These are phyloP conservation scores for Phaeosphaeriaceae sp. DNA, from an alignment of 2,329 filamentous ascomycete genomes.

Conservation along the genomic window DNA sequence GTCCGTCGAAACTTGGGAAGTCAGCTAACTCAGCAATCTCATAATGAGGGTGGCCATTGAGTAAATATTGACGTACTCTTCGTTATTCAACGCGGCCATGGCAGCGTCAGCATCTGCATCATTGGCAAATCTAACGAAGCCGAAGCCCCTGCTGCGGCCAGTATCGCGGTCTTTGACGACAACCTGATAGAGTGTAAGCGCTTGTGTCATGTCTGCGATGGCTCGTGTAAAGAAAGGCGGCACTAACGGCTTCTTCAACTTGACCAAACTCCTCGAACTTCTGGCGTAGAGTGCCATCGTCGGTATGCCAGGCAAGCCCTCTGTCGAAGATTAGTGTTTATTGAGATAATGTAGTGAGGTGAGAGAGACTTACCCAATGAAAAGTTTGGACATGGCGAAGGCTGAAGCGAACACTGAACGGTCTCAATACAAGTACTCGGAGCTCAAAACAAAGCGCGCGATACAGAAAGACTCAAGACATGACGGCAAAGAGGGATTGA, in stretches of 20 bases:
- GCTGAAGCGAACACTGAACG: conserved; percentile 44
- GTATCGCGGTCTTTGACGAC: conserved; percentile 98
- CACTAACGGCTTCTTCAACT: conserved; percentile 93
- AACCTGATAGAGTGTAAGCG: conserved; percentile 64
- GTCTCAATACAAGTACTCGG: conserved; percentile 49
- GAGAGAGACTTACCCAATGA: conserved; percentile 76
- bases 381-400: conserved; percentile 83
- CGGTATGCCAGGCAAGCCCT: conserved; percentile 98
- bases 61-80: conserved; percentile 71
- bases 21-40: conserved; percentile 16
- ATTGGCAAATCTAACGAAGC: conserved; percentile 87
- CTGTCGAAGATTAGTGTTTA: conserved; percentile 58
- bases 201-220: conserved; percentile 1
- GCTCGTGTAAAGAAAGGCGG: not conserved
- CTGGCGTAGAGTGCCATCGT: conserved; percentile 81
- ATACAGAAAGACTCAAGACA: conserved; percentile 37
- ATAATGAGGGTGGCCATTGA: not conserved
- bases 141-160: conserved; percentile 94
- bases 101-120: conserved; percentile 79
- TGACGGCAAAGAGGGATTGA: conserved; percentile 21
- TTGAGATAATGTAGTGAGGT: not conserved
- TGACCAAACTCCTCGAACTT: conserved; percentile 93
- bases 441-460: conserved; percentile 30
- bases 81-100: conserved; percentile 81
- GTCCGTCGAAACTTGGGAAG: conserved; percentile 80